Percentiles rank a stretch among this genome's conserved stretches.
phyloP scores from a whole-genome alignment of 163 green algal species.

The Prototheca stagnorum region DNA sequence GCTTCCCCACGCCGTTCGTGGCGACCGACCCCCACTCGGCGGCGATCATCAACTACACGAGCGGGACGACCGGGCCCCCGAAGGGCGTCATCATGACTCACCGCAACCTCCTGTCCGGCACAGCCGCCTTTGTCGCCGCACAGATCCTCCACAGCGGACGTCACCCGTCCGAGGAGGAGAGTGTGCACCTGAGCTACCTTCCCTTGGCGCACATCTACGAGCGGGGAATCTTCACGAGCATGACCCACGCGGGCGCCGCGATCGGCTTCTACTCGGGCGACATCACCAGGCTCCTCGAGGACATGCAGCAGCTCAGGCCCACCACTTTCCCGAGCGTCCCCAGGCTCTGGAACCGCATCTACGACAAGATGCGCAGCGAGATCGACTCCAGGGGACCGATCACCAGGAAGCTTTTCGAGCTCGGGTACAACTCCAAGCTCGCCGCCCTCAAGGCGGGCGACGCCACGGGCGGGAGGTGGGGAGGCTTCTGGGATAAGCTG shows the following conservation, averaged over 20 bases:
- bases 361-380: conserved; percentile 59
- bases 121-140: conserved; percentile 25
- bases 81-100: conserved; percentile 81
- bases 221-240: conserved; percentile 53
- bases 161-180: too few relatives aligned
- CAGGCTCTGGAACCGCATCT: conserved; percentile 92
- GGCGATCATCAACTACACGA: conserved; percentile 91
- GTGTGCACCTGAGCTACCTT: conserved; percentile 86
- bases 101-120: conserved; percentile 64
- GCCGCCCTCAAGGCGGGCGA: conserved; percentile 47
- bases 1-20: too few relatives aligned
- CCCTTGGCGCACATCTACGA: conserved; percentile 98
- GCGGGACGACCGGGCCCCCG: conserved; percentile 82
- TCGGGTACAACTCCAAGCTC: conserved; percentile 48
- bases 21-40: too few relatives aligned
- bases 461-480: conserved; percentile 50
- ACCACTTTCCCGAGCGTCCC: conserved; percentile 59
- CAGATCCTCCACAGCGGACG: too few relatives aligned
- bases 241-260: conserved; percentile 40
- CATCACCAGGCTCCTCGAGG: conserved; percentile 76
- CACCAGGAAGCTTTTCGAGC: conserved; percentile 40
- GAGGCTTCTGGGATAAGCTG: conserved; percentile 70
- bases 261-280: conserved; percentile 92
- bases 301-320: conserved; percentile 62
- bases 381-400: conserved; percentile 40